These are phyloP conservation scores for Lupinus albus DNA, from an alignment of 306 rosid genomes.

Conservation along the genomic window DNA sequence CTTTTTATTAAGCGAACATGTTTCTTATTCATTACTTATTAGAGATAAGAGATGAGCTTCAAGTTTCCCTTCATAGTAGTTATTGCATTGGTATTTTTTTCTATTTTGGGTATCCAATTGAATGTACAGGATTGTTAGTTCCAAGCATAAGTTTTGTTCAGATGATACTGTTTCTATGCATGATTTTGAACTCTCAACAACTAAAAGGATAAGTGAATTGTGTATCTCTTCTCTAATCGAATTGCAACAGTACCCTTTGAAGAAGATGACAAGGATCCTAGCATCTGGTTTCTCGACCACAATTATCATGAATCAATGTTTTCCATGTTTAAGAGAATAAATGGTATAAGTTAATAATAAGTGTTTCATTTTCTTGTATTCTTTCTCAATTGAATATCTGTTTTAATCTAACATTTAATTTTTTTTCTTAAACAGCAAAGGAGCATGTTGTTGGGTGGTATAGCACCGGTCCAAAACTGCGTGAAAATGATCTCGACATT, in stretches of 20 bases:
- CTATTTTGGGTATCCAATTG: constrained; percentile 20
- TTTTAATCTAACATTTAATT: constrained; percentile 10
- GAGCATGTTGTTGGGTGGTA: constrained; percentile 96
- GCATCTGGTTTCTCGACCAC: constrained; percentile 95
- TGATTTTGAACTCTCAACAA: constrained; percentile 14
- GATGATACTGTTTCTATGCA: constrained; percentile 12
- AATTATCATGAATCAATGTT: constrained; percentile 88
- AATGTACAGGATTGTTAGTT: constrained; percentile 13
- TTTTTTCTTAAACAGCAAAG: constrained; percentile 60
- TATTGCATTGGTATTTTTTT: constrained; percentile 6
- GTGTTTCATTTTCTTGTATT: neutral
- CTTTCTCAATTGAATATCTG: constrained; percentile 4
- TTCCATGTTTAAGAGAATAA: constrained; percentile 95
- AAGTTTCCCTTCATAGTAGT: constrained; percentile 8
- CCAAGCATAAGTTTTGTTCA: neutral
- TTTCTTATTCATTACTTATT: neutral
- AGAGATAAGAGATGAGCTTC: neutral
- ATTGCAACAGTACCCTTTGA: constrained; percentile 81
- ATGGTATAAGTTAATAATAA: constrained; percentile 55
- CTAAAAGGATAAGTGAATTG: neutral
- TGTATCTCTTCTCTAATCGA: constrained; percentile 29
- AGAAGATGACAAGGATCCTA: constrained; percentile 89
- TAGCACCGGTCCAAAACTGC: constrained; percentile 87
- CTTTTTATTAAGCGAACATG: constrained; percentile 5
- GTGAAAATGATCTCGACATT: constrained; percentile 88